Base-by-base conservation (phyloP, 73 alveolate species). In the Paramecium sonneborni region DNA sequence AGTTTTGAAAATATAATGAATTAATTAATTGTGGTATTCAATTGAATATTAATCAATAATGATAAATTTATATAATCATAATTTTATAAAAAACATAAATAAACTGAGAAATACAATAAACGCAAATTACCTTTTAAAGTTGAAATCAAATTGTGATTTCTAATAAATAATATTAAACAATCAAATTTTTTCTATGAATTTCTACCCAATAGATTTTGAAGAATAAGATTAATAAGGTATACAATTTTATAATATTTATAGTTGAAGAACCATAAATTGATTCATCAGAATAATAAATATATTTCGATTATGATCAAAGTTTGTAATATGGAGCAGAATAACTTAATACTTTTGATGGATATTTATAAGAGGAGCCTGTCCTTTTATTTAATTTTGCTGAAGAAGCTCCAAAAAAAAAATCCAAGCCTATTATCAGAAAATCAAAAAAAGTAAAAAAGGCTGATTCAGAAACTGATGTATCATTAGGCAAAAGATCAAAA, bases 351-450 rank as follows among this genome's bases (percentile, higher is more conserved):
- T 74, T 74, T 74, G 87, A 74, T 37, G 87, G 87, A 14, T 74
- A 74, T 20, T 21, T 74, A 74, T 39, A 74, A 37, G 87, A 74
- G 26, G 87, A 74, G 26, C 87, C 87, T 15, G 58, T 74, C 35
- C 37, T 74, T 32, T 34, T 37, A 23, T 74, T 74, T 39, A 74
- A 74, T 39, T 74, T 37, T 39, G 87, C 44, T 21, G 87, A 74
- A 34, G 87, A 74, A 39, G 87, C 68, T 3, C 87, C 87, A 21
- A 74, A 74, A 39, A 74, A 74, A 39, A 74, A 74, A 74, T n/a
- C 58, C 35, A 74, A 23, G 32, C 55, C 5, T 1, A 74, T 74
- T 39, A 74, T 11, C 34, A 74, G 58, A 74, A 74, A 74, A 74
- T 21, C 58, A 21, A 74, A 74, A 39, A 74, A 74, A 39, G 37